These are phyloP conservation scores for Rhodamnia argentea DNA, from an alignment of 345 rosid species.

Conservation along the genomic window DNA sequence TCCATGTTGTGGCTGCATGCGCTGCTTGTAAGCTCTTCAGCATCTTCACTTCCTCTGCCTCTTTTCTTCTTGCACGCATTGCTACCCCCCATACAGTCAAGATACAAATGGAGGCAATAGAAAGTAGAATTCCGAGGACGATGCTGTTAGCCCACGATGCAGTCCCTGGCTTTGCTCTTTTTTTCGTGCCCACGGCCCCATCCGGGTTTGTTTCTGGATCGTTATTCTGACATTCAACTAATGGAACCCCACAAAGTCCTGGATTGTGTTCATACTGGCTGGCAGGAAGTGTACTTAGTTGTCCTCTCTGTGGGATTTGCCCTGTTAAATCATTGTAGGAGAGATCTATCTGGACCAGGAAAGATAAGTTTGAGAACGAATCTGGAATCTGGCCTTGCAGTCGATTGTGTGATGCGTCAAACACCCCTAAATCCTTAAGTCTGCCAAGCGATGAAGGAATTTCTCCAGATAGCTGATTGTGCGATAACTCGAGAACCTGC, in stretches of 20 bases:
- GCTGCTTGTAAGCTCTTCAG: constrained; percentile 74
- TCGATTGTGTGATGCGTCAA: constrained; percentile 79
- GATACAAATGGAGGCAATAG: constrained; percentile 69
- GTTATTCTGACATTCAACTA: constrained; percentile 64
- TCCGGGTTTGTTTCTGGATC: constrained; percentile 22
- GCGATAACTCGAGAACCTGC: constrained; percentile 81
- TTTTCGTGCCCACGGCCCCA: constrained; percentile 6
- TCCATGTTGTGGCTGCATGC: constrained; percentile 90
- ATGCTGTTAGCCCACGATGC: constrained; percentile 78
- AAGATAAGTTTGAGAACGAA: constrained; percentile 80
- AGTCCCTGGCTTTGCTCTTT: constrained; percentile 18
- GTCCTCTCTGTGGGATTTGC: constrained; percentile 94
- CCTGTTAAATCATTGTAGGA: constrained; percentile 84
- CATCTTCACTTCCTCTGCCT: constrained; percentile 77
- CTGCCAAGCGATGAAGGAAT: constrained; percentile 77
- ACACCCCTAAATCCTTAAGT: constrained; percentile 77
- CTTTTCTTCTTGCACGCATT: constrained; percentile 69
- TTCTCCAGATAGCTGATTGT: constrained; percentile 88
- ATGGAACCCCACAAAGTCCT: constrained; percentile 92
- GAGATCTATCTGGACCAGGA: constrained; percentile 90
- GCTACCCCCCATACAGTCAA: constrained; percentile 82
- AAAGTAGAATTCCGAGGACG: constrained; percentile 74
- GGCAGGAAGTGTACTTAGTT: constrained; percentile 92
- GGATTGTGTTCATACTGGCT: constrained; percentile 72
- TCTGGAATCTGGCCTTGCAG: constrained; percentile 95